phyloP scores from a whole-genome alignment of 2,329 filamentous ascomycete genomes.

The Aspergillus sp. region DNA sequence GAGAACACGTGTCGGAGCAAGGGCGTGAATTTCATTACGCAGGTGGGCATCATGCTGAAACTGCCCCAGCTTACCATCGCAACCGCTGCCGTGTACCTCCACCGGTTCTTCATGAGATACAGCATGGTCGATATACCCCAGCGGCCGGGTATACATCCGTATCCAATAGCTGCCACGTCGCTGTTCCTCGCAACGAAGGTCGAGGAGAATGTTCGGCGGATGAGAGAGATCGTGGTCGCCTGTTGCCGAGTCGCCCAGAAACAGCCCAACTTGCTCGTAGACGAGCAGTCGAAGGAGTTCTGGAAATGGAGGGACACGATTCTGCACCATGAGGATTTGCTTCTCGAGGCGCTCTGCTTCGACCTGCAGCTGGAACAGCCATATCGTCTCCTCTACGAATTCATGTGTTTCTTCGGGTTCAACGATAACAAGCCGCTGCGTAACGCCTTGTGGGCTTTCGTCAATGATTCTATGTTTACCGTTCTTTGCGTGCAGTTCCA shows the following conservation, averaged over 20 bases:
- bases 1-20: constrained; percentile 77
- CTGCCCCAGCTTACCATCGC: constrained; percentile 85
- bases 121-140: constrained; percentile 67
- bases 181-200: constrained; percentile 95
- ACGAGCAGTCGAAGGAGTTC: constrained; percentile 96
- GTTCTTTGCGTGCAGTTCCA: constrained; percentile 72
- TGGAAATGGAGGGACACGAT: constrained; percentile 97
- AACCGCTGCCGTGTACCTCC: constrained; percentile 88
- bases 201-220: constrained; percentile 92
- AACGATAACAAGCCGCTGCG: constrained; percentile 73
- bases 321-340: constrained; percentile 79
- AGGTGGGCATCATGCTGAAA: constrained; percentile 85
- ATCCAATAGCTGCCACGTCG: constrained; percentile 82
- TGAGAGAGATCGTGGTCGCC: constrained; percentile 86
- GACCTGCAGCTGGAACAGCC: constrained; percentile 86
- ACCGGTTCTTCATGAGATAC: constrained; percentile 87
- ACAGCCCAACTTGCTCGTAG: constrained; percentile 77
- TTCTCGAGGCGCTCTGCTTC: constrained; percentile 87
- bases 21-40: constrained; percentile 92
- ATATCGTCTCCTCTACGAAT: constrained; percentile 73
- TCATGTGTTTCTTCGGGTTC: constrained; percentile 62
- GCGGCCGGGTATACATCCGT: constrained; percentile 70
- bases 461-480: constrained; percentile 83
- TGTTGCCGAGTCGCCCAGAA: constrained; percentile 94
- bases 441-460: constrained; percentile 85